These are phyloP conservation scores for Calonectria henricotiae DNA, from an alignment of 2,329 filamentous ascomycete species.

Conservation along the genomic window DNA sequence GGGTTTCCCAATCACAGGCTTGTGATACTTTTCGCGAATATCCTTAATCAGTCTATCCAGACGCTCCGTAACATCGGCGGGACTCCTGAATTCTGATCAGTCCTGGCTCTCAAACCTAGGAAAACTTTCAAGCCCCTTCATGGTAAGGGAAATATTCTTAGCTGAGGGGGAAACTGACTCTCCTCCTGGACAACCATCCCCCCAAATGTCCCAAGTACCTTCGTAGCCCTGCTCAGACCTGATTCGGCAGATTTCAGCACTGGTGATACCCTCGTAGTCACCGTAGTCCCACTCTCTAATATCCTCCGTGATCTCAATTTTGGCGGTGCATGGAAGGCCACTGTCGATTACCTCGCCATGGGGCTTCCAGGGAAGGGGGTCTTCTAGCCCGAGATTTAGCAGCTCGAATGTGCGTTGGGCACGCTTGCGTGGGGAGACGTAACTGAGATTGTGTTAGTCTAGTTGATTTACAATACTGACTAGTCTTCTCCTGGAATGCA, in stretches of 20 bases:
- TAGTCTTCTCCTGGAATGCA: slow-evolving; percentile 19
- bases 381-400: slow-evolving; percentile 80
- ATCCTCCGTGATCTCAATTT: slow-evolving; percentile 78
- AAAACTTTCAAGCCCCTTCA: background rate
- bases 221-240: slow-evolving; percentile 72
- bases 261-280: slow-evolving; percentile 87
- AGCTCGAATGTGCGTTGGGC: slow-evolving; percentile 94
- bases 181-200: slow-evolving; percentile 88
- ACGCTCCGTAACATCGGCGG: slow-evolving; percentile 80
- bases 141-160: slow-evolving; percentile 32
- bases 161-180: slow-evolving; percentile 72
- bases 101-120: background rate
- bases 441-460: slow-evolving; percentile 64
- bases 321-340: slow-evolving; percentile 69
- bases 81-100: slow-evolving; percentile 68
- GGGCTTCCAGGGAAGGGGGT: slow-evolving; percentile 79
- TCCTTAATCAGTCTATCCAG: slow-evolving; percentile 84
- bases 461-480: background rate
- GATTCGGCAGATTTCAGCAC: slow-evolving; percentile 75
- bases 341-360: slow-evolving; percentile 61
- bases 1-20: slow-evolving; percentile 72
- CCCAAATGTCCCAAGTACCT: slow-evolving; percentile 87
- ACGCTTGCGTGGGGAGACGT: slow-evolving; percentile 88
- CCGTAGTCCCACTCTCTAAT: slow-evolving; percentile 93
- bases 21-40: slow-evolving; percentile 79